Evolutionary conservation across 345 rosid genomes (phyloP).

Genomic region (Nephelium lappaceum): DNA sequence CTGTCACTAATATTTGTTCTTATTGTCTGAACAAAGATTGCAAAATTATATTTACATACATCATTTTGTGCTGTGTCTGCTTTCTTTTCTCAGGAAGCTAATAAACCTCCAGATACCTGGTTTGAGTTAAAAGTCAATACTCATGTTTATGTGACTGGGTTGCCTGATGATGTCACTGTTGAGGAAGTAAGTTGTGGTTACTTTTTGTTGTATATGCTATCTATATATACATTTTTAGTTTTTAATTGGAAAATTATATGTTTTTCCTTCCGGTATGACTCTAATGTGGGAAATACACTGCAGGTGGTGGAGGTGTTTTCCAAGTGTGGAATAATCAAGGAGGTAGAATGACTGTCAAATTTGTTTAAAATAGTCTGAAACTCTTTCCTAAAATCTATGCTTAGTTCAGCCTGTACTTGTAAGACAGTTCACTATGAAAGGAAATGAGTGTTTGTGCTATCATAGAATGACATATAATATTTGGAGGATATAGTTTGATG

Average conservation of each 20-base stretch:
- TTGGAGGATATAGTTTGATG: not conserved
- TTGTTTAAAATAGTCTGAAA: not conserved
- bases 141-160: slow-evolving; percentile 88
- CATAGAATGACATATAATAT: not conserved
- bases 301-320: slow-evolving; percentile 93
- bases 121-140: slow-evolving; percentile 97
- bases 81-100: slow-evolving; percentile 65
- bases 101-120: slow-evolving; percentile 95
- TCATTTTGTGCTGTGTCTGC: not conserved
- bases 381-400: not conserved
- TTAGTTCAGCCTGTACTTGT: not conserved
- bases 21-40: slow-evolving; percentile 6
- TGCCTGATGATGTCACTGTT: slow-evolving; percentile 83
- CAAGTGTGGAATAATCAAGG: slow-evolving; percentile 97
- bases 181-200: slow-evolving; percentile 74
- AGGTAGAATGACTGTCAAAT: slow-evolving; percentile 48
- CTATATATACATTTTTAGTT: not conserved
- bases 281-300: slow-evolving; percentile 29
- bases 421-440: not conserved
- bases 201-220: slow-evolving; percentile 6
- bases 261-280: slow-evolving; percentile 24
- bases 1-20: not conserved
- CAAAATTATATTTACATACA: not conserved
- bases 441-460: not conserved
- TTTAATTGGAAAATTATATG: not conserved